phyloP scores from a whole-genome alignment of 202 grass and related monocot species.

The Zizania palustris region DNA sequence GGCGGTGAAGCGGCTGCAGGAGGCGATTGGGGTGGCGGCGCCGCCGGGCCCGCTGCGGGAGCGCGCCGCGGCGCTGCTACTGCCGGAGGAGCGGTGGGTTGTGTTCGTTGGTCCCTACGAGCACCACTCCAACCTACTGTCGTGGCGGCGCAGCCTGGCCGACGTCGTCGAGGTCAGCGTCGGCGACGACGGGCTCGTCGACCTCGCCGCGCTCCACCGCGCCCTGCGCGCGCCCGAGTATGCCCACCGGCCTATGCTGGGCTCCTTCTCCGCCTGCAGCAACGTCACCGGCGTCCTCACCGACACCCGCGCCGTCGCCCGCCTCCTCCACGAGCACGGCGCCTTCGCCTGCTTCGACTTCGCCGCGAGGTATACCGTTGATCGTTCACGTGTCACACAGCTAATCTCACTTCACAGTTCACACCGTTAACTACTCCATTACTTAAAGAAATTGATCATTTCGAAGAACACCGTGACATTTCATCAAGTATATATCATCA shows the following conservation, averaged over 20 bases:
- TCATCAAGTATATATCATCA: too few species aligned
- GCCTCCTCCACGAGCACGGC: slow-evolving; percentile 62
- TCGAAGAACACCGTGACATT: too few species aligned
- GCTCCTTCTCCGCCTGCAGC: slow-evolving; percentile 77
- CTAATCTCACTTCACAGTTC: not conserved
- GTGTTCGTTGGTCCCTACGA: slow-evolving; percentile 79
- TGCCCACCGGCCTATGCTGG: slow-evolving; percentile 64
- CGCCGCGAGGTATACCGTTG: slow-evolving; percentile 60
- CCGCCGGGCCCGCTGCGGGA: slow-evolving; percentile 42
- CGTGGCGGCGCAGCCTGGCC: slow-evolving; percentile 70
- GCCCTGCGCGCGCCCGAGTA: slow-evolving; percentile 31
- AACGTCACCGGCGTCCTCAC: slow-evolving; percentile 65
- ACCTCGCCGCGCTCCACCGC: slow-evolving; percentile 43
- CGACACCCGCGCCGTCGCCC: slow-evolving; percentile 56
- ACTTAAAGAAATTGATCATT: not conserved
- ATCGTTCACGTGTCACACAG: not conserved
- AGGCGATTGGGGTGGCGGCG: slow-evolving; percentile 55
- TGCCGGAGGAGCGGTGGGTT: slow-evolving; percentile 62
- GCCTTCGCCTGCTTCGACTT: slow-evolving; percentile 90
- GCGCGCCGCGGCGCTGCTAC: slow-evolving; percentile 8
- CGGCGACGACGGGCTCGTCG: slow-evolving; percentile 47
- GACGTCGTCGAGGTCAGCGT: slow-evolving; percentile 72
- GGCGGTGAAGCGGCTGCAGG: slow-evolving; percentile 73
- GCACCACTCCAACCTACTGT: slow-evolving; percentile 94
- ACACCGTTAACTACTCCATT: not conserved